A percentile compares a stretch with the other conserved stretches of the same genome.
These are phyloP conservation scores for Paraglomus brasilianum DNA, from an alignment of 192 early-diverging fungal genomes.

Conservation along the genomic window DNA sequence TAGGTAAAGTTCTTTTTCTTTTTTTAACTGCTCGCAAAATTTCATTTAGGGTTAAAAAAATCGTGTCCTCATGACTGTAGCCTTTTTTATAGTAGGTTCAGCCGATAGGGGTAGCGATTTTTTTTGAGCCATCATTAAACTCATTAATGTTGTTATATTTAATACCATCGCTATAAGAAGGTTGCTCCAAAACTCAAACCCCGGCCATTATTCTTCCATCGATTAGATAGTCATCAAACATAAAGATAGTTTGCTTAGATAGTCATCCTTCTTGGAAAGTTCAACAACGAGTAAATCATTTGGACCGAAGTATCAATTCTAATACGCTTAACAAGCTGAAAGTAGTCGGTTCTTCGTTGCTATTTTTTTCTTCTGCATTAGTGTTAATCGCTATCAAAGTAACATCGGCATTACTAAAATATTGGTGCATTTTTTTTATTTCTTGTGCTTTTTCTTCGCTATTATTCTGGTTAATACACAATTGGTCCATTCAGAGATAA, in stretches of 20 bases:
- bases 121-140: not conserved
- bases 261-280: constrained; percentile 6
- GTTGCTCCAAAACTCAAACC: not conserved
- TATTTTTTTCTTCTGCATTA: not conserved
- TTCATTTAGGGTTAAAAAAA: constrained; percentile 1
- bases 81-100: not conserved
- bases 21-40: not conserved
- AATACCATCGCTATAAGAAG: not conserved
- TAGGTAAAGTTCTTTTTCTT: not conserved
- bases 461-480: constrained; percentile 16
- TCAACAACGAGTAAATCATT: constrained; percentile 15
- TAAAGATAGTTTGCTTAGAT: constrained; percentile 13
- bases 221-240: constrained; percentile 26
- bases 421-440: not conserved
- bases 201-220: constrained; percentile 1
- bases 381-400: constrained; percentile 8
- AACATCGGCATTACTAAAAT: constrained; percentile 3
- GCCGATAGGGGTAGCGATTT: constrained; percentile 3
- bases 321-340: too few relatives aligned
- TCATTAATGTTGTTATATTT: not conserved
- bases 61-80: not conserved
- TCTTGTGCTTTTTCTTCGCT: not conserved
- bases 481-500: constrained; percentile 17
- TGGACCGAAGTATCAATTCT: constrained; percentile 6
- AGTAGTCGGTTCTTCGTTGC: not conserved